Base-by-base conservation (phyloP, 345 rosid genomes). In the Trapa incisa region DNA sequence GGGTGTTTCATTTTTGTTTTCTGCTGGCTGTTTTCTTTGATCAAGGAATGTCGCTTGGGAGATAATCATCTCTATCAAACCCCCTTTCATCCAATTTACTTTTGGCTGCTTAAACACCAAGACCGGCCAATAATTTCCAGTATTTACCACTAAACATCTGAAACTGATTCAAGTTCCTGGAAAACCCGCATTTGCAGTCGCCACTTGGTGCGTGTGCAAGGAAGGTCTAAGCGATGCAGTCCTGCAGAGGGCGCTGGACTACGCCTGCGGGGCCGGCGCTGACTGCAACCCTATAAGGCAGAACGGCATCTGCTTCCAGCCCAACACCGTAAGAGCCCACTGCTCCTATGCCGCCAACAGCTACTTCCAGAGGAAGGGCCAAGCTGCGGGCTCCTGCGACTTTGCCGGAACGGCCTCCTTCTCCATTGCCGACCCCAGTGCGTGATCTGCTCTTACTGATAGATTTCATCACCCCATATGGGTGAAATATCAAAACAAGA, bases 241-340 rank as follows among this genome's bases (percentile, higher is more conserved):
- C 22, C 74, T 91, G 62, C 99, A 94, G 74, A 80, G 76, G 68
- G 75, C 96, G 6, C 52, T 94, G 75, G 99, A 94, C 81, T 94
- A 85, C 72, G 97, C 99, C 0, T 94, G 99, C 75, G 95, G 99
- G 37, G 85, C 88, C 68, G 99, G 99, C 16, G 97, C 99, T 42
- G 99, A 94, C 74, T 94, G 99, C 73, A 67, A 42, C 68, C 95
- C 95, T 32, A 68, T 73, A 73, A 86, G 81, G 67, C 65, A 77
- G 61, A 85, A 71, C 35, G 89, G 85, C 10, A 65, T 81, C 57
- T 94, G 99, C 67, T 94, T 68, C 76, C 74, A 75, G 57, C 97
- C 99, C 64, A 86, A 89, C 85, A 82, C 76, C 39, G 89, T 91
- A 53, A 83, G 74, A 71, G 73, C 92, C 53, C 98, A 93, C 64